Conservation (phyloP, 352 stramenopile genomes). For the Phytophthora litchii region DNA sequence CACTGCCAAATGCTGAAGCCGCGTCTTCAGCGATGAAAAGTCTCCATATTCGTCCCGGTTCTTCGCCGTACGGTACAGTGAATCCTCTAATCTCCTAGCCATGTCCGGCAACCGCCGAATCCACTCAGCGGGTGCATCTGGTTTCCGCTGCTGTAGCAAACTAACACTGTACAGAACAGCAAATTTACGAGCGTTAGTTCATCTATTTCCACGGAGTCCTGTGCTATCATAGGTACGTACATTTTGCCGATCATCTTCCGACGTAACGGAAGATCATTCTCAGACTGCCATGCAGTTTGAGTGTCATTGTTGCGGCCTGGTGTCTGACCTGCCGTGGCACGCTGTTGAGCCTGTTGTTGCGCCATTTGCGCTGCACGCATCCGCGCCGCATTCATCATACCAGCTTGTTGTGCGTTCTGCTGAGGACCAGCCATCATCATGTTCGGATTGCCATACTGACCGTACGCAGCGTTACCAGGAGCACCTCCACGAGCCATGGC, state of each 20-base stretch:
- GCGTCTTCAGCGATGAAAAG: constrained; percentile 95
- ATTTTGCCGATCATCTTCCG: constrained; percentile 94
- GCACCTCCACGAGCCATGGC: constrained; percentile 56
- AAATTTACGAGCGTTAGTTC: constrained; percentile 8
- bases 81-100: constrained; percentile 97
- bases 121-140: constrained; percentile 97
- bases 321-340: constrained; percentile 45
- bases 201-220: no score
- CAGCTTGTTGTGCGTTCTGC: constrained; percentile 38
- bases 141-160: constrained; percentile 96
- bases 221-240: constrained; percentile 45
- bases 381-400: constrained; percentile 45
- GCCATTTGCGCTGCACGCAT: constrained; percentile 58
- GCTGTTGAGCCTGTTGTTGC: constrained; percentile 56
- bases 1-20: constrained; percentile 96
- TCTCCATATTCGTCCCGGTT: constrained; percentile 97
- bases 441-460: constrained; percentile 68
- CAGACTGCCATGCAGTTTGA: constrained; percentile 85
- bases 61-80: constrained; percentile 94
- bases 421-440: constrained; percentile 61
- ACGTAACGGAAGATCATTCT: constrained; percentile 85
- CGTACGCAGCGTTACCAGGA: constrained; percentile 51
- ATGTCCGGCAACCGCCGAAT: constrained; percentile 98
- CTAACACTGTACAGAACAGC: constrained; percentile 72
- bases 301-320: constrained; percentile 45